Percentiles rank a stretch among this genome's conserved stretches.
Conservation (phyloP, 2,329 filamentous ascomycete genomes). For the Fusarium agapanthi region DNA sequence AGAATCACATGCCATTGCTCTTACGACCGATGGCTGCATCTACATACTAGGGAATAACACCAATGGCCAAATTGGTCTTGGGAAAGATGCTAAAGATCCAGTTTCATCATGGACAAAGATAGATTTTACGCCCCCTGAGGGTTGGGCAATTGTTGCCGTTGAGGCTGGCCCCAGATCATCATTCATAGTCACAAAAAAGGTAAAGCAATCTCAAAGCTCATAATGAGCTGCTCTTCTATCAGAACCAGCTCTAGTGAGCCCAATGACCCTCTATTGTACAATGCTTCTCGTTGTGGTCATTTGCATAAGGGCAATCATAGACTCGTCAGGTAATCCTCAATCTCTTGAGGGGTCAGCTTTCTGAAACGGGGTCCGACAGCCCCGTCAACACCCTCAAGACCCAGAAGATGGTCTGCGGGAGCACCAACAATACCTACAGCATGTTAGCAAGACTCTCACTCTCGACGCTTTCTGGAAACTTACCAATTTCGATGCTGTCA, state of each 20-base stretch:
- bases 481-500: constrained; percentile 97
- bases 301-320: constrained; percentile 66
- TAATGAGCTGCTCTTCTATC: constrained; percentile 23
- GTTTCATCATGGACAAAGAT: constrained; percentile 50
- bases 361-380: constrained; percentile 87
- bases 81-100: constrained; percentile 16
- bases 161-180: constrained; percentile 59
- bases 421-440: constrained; percentile 87
- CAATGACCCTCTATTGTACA: constrained; percentile 61
- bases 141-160: constrained; percentile 51
- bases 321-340: constrained; percentile 99
- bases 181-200: constrained; percentile 55
- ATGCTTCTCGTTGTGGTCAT: constrained; percentile 42
- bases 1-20: constrained; percentile 64
- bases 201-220: constrained; percentile 17
- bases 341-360: constrained; percentile 96
- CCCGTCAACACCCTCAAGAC: constrained; percentile 88
- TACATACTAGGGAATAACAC: constrained; percentile 65
- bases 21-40: constrained; percentile 59
- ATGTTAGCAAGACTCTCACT: constrained; percentile 32
- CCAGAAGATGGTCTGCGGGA: constrained; percentile 90
- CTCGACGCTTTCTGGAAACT: constrained; percentile 42
- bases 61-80: constrained; percentile 68
- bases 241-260: constrained; percentile 46
- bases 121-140: constrained; percentile 38